Evolutionary conservation across 345 rosid species (phyloP), one percentile per base, ranked within the genome.

Genomic region (Ricinus communis): DNA sequence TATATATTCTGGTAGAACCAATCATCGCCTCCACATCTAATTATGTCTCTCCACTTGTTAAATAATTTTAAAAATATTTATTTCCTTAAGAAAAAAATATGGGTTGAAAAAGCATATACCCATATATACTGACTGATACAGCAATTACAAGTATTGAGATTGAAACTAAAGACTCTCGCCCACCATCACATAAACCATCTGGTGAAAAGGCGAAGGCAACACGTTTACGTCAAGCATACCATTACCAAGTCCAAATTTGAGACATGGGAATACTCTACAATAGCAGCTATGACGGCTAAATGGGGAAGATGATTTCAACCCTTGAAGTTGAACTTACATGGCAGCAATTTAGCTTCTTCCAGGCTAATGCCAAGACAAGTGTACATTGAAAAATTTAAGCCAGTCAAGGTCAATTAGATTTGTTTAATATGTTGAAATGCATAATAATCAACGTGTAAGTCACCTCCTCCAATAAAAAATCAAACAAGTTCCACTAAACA

Each of bases 1-100:
- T 14, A 4, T 5, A 3, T 74, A 2, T 51, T 21, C 33, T 14
- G 58, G 63, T 69, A 75, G 74, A 69, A 62, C 61, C 79, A 70
- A 47, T 69, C 73, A 57, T 57, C 33, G 9, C 25, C 21, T 9
- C 9, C 19, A 66, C 0, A 25, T 46, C 77, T 10, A 52, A 60
- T 13, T 15, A 25, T 45, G 24, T 18, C n/a, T 31, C 43, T n/a
- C n/a, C n/a, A n/a, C n/a, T n/a, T 10, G 4, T 33, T 59, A 16
- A 59, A 19, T 4, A 31, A 57, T 30, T 31, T 28, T 57, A 28
- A 12, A 22, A 25, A 22, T 33, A 25, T 30, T 33, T 31, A 1
- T 18, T 11, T 18, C 14, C 27, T 60, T 38, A 36, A 28, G 8
- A 53, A 49, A 49, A 49, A 15, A 7, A 33, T 2, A 33, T 2